A percentile compares a stretch with the other conserved stretches of the same genome.
Conservation (phyloP, 768 basidiomycete species). For the Cyathus striatus region DNA sequence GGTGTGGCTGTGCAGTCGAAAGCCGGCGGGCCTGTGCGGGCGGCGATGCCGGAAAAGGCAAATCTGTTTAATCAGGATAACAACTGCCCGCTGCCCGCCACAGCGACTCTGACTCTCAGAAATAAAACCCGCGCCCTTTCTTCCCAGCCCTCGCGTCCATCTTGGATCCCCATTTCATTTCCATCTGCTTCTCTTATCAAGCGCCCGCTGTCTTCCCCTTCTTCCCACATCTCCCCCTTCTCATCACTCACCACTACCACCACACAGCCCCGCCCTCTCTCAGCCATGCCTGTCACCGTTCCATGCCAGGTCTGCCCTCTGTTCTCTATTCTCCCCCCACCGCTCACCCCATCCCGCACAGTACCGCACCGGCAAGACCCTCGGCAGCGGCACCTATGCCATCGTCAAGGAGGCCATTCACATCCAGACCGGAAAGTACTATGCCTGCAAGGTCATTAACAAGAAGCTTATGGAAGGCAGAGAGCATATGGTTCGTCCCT, state of each 20-base stretch:
- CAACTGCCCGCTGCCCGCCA: no score
- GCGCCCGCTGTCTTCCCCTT: background rate
- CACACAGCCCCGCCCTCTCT: background rate
- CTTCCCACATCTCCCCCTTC: slow-evolving; percentile 8
- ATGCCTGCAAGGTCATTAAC: slow-evolving; percentile 99
- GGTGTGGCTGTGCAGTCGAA: no score
- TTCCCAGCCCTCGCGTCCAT: no score
- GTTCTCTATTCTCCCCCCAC: slow-evolving; percentile 6
- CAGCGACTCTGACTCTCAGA: no score
- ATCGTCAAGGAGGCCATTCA: slow-evolving; percentile 96
- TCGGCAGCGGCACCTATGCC: slow-evolving; percentile 91
- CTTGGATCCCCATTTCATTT: no score
- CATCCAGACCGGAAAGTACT: slow-evolving; percentile 87
- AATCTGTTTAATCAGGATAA: no score
- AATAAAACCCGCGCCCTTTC: no score
- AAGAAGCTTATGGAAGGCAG: slow-evolving; percentile 98
- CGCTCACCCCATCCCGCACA: slow-evolving; percentile 20
- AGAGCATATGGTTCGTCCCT: slow-evolving; percentile 83
- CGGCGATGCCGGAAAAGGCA: no score
- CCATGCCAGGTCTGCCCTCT: slow-evolving; percentile 37
- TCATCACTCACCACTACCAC: slow-evolving; percentile 3
- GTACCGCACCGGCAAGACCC: slow-evolving; percentile 86
- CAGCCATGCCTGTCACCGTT: slow-evolving; percentile 32
- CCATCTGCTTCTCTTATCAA: background rate
- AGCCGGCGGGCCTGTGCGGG: no score